phyloP scores from a whole-genome alignment of 176 grass and related monocot genomes.

The Poa pratensis region DNA sequence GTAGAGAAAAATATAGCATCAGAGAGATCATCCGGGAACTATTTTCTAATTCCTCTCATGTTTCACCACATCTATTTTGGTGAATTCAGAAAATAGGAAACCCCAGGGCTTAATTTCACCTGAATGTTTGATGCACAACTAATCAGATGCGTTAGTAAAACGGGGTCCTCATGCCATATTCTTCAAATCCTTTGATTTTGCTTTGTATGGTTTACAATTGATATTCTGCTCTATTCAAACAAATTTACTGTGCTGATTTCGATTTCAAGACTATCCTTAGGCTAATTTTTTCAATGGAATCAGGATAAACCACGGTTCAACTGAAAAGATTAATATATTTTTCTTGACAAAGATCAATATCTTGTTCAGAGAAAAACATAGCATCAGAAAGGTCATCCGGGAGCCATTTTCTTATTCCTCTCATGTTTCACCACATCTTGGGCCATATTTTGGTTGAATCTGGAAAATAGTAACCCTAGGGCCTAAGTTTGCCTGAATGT shows the following conservation, averaged over 20 bases:
- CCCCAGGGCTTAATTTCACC: background rate
- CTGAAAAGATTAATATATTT: background rate
- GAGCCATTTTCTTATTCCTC: background rate
- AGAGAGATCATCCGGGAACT: background rate
- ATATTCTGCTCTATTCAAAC: conserved; percentile 5
- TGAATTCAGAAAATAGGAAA: background rate
- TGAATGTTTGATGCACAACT: conserved; percentile 19
- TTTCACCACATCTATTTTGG: background rate
- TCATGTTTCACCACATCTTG: background rate
- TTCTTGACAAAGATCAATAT: background rate
- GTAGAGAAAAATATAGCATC: conserved; percentile 16
- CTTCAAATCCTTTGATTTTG: background rate
- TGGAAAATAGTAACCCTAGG: background rate
- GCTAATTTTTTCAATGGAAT: background rate
- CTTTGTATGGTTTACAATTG: background rate
- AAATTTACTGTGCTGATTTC: background rate
- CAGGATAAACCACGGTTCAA: background rate
- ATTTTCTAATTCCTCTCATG: background rate
- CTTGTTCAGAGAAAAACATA: background rate
- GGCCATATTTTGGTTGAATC: background rate
- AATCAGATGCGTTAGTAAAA: conserved; percentile 6
- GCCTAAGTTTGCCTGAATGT: background rate
- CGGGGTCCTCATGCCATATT: conserved; percentile 12
- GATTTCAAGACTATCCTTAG: background rate
- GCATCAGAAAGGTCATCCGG: background rate